Conservation (phyloP, 2,329 filamentous ascomycete genomes). For the Penicillium polonicum region DNA sequence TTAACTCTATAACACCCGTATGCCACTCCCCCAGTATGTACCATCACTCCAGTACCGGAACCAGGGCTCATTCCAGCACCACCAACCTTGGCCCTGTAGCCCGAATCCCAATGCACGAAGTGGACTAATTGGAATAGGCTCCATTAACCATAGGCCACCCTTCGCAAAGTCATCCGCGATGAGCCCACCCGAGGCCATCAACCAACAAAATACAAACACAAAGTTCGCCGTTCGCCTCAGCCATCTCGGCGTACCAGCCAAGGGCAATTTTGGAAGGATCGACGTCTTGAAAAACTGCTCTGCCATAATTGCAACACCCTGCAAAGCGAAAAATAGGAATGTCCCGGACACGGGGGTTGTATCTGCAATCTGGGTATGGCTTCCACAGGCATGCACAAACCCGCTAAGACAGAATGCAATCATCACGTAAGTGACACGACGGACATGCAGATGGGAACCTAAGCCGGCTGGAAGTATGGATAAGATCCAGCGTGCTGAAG, state of each 20-base stretch:
- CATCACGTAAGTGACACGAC: slow-evolving; percentile 26
- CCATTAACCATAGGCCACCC: slow-evolving; percentile 74
- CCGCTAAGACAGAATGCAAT: slow-evolving; percentile 39
- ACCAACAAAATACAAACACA: slow-evolving; percentile 63
- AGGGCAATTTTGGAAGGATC: slow-evolving; percentile 36
- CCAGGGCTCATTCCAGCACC: slow-evolving; percentile 62
- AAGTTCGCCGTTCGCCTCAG: slow-evolving; percentile 59
- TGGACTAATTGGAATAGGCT: slow-evolving; percentile 75
- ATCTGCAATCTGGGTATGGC: slow-evolving; percentile 63
- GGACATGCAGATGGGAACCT: slow-evolving; percentile 15
- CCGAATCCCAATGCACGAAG: slow-evolving; percentile 67
- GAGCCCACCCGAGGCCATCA: slow-evolving; percentile 62
- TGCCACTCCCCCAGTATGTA: slow-evolving; percentile 63
- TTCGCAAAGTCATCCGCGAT: slow-evolving; percentile 75
- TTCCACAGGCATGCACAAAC: slow-evolving; percentile 67
- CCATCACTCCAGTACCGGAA: slow-evolving; percentile 60
- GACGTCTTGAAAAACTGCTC: slow-evolving; percentile 51
- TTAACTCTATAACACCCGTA: slow-evolving; percentile 30
- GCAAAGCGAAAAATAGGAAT: slow-evolving; percentile 69
- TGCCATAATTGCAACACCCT: slow-evolving; percentile 63
- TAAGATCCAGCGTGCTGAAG: slow-evolving; percentile 41
- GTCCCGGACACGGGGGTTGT: slow-evolving; percentile 55
- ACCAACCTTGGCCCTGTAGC: slow-evolving; percentile 60
- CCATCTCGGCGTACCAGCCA: slow-evolving; percentile 44
- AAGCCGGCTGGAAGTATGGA: slow-evolving; percentile 27